Base-by-base conservation (phyloP, 495 filamentous ascomycete species). In the Physcia stellaris region DNA sequence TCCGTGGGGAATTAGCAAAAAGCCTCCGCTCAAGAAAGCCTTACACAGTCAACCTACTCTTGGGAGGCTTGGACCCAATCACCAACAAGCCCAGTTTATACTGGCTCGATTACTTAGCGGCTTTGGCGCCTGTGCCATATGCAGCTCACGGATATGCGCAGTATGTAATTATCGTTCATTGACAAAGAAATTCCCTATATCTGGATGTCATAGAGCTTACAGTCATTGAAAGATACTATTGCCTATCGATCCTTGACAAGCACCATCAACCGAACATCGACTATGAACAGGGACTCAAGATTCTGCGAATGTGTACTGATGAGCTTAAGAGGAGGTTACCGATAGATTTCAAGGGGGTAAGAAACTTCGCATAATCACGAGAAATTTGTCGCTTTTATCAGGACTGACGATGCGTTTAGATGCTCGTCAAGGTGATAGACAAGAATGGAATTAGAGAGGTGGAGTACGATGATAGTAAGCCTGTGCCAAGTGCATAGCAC, bases 101-200 rank as follows among this genome's bases (percentile, higher is more conserved):
- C 74, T 98, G 90, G 90, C 70, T 94, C 42, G 90, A 98, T 59
- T 95, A 96, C 58, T 73, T 98, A 55, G 90, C 90, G 36, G 77
- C 86, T 27, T 63, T 85, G 54, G 90, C 87, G 2, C 67, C 75
- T 11, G 66, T 96, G 22, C 90, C 90, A 46, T 98, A 98, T 58
- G 92, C 90, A 19, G 90, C 92, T 32, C 90, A 98, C 50, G 90
- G 90, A 41, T 98, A 98, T 62, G 92, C 90, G 24, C 90, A 98
- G 77, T 88, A 79, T 41, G 83, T 75, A 42, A 36, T 43, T 41
- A 44, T 28, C 13, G 11, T 40, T 18, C 22, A 26, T 4, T 18
- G 26, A 13, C 13, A 13, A 13, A 7, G 7, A 7, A 28, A 13
- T 7, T 13, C 26, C 26, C 13, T 7, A 7, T 28, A 28, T 28